Conservation (phyloP, 345 rosid species). For the Acer campestre region DNA sequence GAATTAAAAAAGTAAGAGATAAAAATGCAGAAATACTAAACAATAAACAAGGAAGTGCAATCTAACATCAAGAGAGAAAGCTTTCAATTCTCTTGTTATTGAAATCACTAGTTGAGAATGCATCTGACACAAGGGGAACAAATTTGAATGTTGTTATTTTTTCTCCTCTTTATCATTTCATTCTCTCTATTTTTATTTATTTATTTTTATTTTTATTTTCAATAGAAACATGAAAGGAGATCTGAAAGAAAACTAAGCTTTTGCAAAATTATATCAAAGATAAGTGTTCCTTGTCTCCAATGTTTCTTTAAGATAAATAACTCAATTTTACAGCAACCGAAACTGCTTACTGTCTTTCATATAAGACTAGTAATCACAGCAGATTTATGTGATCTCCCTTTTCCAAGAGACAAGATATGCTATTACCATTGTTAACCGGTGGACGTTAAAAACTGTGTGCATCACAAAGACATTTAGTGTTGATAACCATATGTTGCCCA, state of each 20-base stretch:
- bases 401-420: neutral
- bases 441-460: neutral
- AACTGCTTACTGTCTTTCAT: neutral
- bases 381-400: neutral
- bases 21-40: no score
- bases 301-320: neutral
- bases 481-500: slow-evolving; percentile 7
- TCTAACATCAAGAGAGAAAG: neutral
- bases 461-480: slow-evolving; percentile 5
- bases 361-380: neutral
- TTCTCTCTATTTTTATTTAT: neutral
- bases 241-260: neutral
- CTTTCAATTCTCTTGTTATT: neutral
- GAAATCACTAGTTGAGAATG: neutral
- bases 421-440: neutral
- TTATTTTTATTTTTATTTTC: neutral
- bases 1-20: neutral
- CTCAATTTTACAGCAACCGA: neutral
- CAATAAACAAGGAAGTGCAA: neutral
- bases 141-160: neutral
- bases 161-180: neutral
- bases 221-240: neutral
- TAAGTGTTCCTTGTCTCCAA: neutral
- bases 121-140: neutral
- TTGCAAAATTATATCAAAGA: neutral